phyloP scores from a whole-genome alignment of 768 basidiomycete species.

The Sporobolomyces pararoseus region DNA sequence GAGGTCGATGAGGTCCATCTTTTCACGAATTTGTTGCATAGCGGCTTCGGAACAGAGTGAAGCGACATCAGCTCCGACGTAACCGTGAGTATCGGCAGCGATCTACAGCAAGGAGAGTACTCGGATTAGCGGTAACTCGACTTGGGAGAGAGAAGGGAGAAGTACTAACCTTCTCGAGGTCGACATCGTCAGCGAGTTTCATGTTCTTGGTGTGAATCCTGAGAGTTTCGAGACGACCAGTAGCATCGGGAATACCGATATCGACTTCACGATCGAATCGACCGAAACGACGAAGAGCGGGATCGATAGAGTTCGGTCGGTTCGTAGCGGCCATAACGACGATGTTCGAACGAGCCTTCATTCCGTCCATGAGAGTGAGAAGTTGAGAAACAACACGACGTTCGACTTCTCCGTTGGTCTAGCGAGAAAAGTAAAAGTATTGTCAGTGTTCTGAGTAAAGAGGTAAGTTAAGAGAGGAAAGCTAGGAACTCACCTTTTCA shows the following conservation, averaged over 20 bases:
- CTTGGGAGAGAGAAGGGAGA: neutral
- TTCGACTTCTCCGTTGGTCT: conserved; percentile 99
- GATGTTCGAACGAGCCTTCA: conserved; percentile 97
- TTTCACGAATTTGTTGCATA: conserved; percentile 99
- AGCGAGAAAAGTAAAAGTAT: conserved; percentile 18
- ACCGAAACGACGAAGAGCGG: conserved; percentile 95
- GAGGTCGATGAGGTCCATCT: conserved; percentile 88
- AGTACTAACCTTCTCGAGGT: conserved; percentile 75
- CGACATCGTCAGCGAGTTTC: conserved; percentile 94
- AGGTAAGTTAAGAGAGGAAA: neutral
- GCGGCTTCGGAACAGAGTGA: conserved; percentile 98
- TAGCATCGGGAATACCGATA: conserved; percentile 98
- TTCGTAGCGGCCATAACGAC: conserved; percentile 99
- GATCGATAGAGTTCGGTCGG: conserved; percentile 98
- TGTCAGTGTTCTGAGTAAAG: too few relatives aligned
- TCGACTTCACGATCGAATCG: conserved; percentile 99
- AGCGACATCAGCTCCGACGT: conserved; percentile 96
- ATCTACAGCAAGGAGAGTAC: conserved; percentile 57
- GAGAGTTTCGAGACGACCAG: conserved; percentile 96
- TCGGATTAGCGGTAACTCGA: neutral
- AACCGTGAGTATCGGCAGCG: conserved; percentile 98
- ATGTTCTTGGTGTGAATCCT: conserved; percentile 99
- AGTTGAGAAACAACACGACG: conserved; percentile 98
- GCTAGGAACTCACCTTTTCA: conserved; percentile 69
- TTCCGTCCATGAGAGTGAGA: conserved; percentile 89